Percentiles rank a stretch among this genome's conserved stretches.
These are phyloP conservation scores for Aspergillus glaucus DNA, from an alignment of 2,329 filamentous ascomycete genomes.

Conservation along the genomic window DNA sequence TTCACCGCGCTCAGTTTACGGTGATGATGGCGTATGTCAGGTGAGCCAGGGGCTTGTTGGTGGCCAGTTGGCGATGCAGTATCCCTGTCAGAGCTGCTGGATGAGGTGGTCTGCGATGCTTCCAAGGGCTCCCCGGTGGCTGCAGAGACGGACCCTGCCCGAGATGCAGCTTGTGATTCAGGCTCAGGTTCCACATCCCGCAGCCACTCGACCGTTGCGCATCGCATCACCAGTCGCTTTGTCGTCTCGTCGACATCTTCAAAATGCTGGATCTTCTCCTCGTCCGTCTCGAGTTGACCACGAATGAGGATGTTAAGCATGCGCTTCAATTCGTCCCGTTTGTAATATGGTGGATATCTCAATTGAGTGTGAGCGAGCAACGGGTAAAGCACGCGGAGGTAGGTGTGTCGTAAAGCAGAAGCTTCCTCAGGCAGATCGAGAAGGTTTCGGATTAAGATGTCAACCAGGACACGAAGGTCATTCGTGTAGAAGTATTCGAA, in stretches of 20 bases:
- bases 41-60: slow-evolving; percentile 8
- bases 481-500: slow-evolving; percentile 99
- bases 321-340: slow-evolving; percentile 73
- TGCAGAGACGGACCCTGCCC: slow-evolving; percentile 7
- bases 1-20: slow-evolving; percentile 20
- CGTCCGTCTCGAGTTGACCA: slow-evolving; percentile 56
- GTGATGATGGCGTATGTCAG: slow-evolving; percentile 7
- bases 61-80: background rate
- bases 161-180: slow-evolving; percentile 15
- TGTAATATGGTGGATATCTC: slow-evolving; percentile 80
- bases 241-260: slow-evolving; percentile 47
- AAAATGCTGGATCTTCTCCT: slow-evolving; percentile 44
- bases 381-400: slow-evolving; percentile 85
- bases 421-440: slow-evolving; percentile 85
- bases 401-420: slow-evolving; percentile 73
- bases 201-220: slow-evolving; percentile 43
- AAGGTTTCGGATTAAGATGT: slow-evolving; percentile 95
- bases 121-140: background rate
- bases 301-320: slow-evolving; percentile 67
- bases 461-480: slow-evolving; percentile 84
- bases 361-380: slow-evolving; percentile 88
- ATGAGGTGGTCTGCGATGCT: slow-evolving; percentile 4
- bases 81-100: background rate
- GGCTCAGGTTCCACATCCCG: slow-evolving; percentile 22
- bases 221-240: slow-evolving; percentile 41